A percentile compares a stretch with the other conserved stretches of the same genome.
Conservation (phyloP, 2,329 filamentous ascomycete species). For the Xylariomycetidae sp. region DNA sequence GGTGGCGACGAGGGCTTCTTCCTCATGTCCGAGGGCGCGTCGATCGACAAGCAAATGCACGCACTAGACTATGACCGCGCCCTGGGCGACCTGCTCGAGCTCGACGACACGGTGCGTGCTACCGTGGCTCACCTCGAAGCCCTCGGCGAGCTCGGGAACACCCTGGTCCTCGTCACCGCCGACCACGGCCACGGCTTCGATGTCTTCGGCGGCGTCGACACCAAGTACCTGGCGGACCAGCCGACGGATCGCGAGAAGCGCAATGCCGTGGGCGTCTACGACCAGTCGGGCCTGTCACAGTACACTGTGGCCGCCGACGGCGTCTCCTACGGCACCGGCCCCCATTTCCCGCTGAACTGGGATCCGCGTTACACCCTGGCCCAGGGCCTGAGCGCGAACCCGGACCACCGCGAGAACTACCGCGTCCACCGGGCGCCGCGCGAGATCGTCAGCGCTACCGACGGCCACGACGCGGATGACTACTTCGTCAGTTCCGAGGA, state of each 20-base stretch:
- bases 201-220: slow-evolving; percentile 78
- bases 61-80: slow-evolving; percentile 79
- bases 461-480: slow-evolving; percentile 45
- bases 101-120: slow-evolving; percentile 77
- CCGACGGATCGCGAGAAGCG: slow-evolving; percentile 67
- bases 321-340: slow-evolving; percentile 66
- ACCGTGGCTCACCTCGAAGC: slow-evolving; percentile 66
- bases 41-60: slow-evolving; percentile 90
- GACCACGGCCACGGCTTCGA: slow-evolving; percentile 89
- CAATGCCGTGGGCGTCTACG: slow-evolving; percentile 68
- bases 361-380: slow-evolving; percentile 79
- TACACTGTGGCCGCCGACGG: slow-evolving; percentile 57
- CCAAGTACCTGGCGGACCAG: slow-evolving; percentile 66
- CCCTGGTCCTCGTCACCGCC: slow-evolving; percentile 75
- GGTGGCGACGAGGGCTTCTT: slow-evolving; percentile 73
- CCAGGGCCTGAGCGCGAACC: slow-evolving; percentile 64
- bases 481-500: slow-evolving; percentile 68
- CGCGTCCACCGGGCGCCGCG: slow-evolving; percentile 64
- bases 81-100: slow-evolving; percentile 77
- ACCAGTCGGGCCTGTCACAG: slow-evolving; percentile 68
- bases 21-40: slow-evolving; percentile 82
- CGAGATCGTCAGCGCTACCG: slow-evolving; percentile 51
- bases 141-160: slow-evolving; percentile 66
- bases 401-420: slow-evolving; percentile 75
- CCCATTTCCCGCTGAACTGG: slow-evolving; percentile 80